Base-by-base conservation (phyloP, 2,329 filamentous ascomycete genomes). In the Kalaharituber pfeilii region DNA sequence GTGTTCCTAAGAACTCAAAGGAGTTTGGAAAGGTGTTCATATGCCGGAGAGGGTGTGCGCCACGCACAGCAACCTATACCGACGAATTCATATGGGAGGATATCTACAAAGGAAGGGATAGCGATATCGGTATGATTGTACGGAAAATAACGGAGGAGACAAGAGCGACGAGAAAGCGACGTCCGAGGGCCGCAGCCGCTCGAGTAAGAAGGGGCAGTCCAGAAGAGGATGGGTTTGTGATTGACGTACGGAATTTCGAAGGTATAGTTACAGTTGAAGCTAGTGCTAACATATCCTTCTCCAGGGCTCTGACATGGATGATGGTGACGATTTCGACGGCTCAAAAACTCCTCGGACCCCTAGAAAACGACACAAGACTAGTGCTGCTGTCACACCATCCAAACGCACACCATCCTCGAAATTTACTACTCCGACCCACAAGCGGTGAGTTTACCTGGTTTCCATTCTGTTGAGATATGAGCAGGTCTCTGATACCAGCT, bases 21-120 rank as follows among this genome's bases (percentile, higher is more conserved):
- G 83, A 88, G 62, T 80, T 78, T 65, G 86, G 85, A 59, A 95
- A 93, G 69, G 80, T 84, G 18, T 96, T 96, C 64, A 70, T 96
- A 50, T 96, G 91, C 65, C 81, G 88, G 51, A 75, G 89, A 66
- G 91, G 86, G 22, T 93, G 88, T 65, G 94, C 93, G 65, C 84
- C 85, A 11, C 75, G 87, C 56, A 94, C 88, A 24, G 83, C 86
- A 20, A 87, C 80, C 22, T 98, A 96, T 66, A 95, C 89, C 0
- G 80, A 91, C 13, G 87, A 95, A 63, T 94, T 98, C 61, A 67
- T 77, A 1, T 98, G 91, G 91, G 87, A 95, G 65, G 79, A 94
- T 44, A 69, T 93, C 1, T 94, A 86, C 62, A 73, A 71, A 0
- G 80, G 79, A n/a, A 72, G 73, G 28, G 72, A 73, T 22, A 73